Base-by-base conservation (phyloP, 208 protist genomes). In the Plasmodiophora brassicae region DNA sequence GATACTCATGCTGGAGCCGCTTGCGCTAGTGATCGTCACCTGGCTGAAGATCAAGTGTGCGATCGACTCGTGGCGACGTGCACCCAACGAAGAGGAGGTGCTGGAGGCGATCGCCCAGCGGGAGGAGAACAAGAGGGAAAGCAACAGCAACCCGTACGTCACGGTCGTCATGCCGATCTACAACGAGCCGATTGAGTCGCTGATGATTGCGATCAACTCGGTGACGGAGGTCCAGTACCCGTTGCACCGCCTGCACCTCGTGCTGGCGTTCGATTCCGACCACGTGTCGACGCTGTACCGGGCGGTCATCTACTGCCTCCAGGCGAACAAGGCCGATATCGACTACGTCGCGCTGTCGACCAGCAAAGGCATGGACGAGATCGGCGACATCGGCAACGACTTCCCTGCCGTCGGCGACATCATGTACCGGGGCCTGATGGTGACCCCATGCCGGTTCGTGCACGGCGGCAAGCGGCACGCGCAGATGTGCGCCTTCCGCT, bases 161-260 rank as follows among this genome's bases (percentile, higher is more conserved):
- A 78, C 65, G 65, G n/a, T 78, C n/a, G 65, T 78, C n/a, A 78
- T 78, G 65, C 65, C 65, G 32, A 78, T 78, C 65, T 78, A 78
- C 65, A 78, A 78, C 41, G 65, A 78, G n/a, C 65, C 65, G 5
- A 78, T 78, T 38, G 65, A 78, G 65, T 44, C 65, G 14, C n/a
- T 78, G 65, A 78, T 78, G 65, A 78, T 78, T 38, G 65, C 65
- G 10, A 78, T 78, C 65, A 78, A 78, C 41, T 78, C 65, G 14
- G 65, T 78, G 32, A 78, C 65, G 5, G 41, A 78, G n/a, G 20
- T 8, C 65, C 32, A 78, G 41, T 78, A 78, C n/a, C 65, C 65
- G 10, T 38, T 78, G 20, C 14, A 32, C 5, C 32, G 41, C 32
- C 65, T 78, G n/a, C 65, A 78, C 41, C 41, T 78, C 32, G 65